phyloP scores from a whole-genome alignment of 306 rosid genomes.

The Herpetospermum pedunculosum region DNA sequence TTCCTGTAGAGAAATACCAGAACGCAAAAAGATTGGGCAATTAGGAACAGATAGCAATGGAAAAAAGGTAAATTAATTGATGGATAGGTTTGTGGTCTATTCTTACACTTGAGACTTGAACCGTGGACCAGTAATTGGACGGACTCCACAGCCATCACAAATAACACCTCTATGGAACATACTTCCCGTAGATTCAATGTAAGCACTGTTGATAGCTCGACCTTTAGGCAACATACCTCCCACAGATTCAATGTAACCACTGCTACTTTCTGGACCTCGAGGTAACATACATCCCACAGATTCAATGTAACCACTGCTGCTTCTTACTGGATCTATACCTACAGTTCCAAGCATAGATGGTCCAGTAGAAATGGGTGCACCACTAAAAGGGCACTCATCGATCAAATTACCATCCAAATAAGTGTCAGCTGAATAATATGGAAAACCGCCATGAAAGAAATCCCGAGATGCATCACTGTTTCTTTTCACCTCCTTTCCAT shows the following conservation, averaged over 20 bases:
- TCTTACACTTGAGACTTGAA: conserved; percentile 79
- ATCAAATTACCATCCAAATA: conserved; percentile 6
- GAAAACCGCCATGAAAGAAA: neutral
- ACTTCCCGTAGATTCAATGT: conserved; percentile 36
- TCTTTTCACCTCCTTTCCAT: conserved; percentile 16
- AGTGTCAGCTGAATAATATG: conserved; percentile 4
- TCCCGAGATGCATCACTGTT: conserved; percentile 1
- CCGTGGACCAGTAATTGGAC: conserved; percentile 88
- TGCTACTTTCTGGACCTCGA: conserved; percentile 28
- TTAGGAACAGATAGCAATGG: neutral
- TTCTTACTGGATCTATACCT: conserved; percentile 22
- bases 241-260: conserved; percentile 2
- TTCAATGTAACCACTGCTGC: conserved; percentile 33
- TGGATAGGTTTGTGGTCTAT: neutral
- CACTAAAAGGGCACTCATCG: conserved; percentile 39
- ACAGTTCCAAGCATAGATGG: conserved; percentile 4
- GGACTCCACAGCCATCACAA: conserved; percentile 89
- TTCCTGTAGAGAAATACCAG: conserved; percentile 35
- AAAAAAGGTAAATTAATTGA: neutral
- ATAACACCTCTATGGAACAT: conserved; percentile 73
- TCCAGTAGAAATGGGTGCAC: conserved; percentile 12
- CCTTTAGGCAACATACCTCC: conserved; percentile 76
- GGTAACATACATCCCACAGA: conserved; percentile 49
- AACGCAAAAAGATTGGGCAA: neutral
- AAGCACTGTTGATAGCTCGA: conserved; percentile 29